Evolutionary conservation across 169 alveolate genomes (phyloP), one percentile per base, ranked within the genome.

Genomic region (Blepharisma undulans): DNA sequence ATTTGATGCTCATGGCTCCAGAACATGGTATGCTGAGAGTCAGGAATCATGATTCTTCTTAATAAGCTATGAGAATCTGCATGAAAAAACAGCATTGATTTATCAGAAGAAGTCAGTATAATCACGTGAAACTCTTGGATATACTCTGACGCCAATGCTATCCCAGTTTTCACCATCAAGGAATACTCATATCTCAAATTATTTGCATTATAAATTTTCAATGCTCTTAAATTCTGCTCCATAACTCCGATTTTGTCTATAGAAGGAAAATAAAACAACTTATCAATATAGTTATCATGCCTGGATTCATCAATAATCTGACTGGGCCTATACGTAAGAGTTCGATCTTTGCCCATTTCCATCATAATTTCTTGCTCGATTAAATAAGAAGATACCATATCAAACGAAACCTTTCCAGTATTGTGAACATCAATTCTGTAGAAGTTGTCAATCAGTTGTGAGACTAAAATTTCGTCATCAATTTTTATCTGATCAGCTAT

Each of bases 261-360:
- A 30, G 91, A 36, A 72, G 93, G 84, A 48, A 92, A 92, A 90
- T 94, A 94, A 84, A 92, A 90, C 18, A 94, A 84, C 66, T 94
- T 94, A 30, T 93, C 96, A 61, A 94, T 94, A 87, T 94, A 94
- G 87, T 94, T 94, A 61, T 94, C 93, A 72, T 94, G 96, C 48
- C 95, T 92, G 19, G 96, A 92, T 59, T 90, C 74, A 48, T 94
- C 96, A 10, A 78, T 48, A 1, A 91, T 78, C 30, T 82, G 78
- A 76, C 93, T 91, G 25, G 93, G 95, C 29, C 60, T 90, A 87
- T 94, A 94, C 7, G 76, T 60, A 76, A 92, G 88, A 19, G 92
- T 87, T 71, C 91, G 87, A 19, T 86, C 88, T 5, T 82, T 82
- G 21, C 76, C 36, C 72, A 59, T 82, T 82, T 82, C 89, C 12